Conservation (phyloP, 768 basidiomycete genomes). For the Lepiota subincarnata region DNA sequence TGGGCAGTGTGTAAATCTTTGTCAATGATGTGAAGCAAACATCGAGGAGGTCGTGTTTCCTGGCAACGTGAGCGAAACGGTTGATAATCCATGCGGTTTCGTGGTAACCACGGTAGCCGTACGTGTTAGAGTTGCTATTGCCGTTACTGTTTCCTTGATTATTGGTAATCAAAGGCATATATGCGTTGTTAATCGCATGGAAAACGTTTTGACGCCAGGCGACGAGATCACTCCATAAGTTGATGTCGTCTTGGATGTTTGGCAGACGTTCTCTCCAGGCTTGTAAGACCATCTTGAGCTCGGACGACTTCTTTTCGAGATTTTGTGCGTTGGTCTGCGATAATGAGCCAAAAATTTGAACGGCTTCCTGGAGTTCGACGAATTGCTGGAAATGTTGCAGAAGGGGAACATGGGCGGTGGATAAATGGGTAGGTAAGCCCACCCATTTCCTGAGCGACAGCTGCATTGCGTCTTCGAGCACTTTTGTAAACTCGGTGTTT, state of each 20-base stretch:
- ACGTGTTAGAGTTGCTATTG: conserved; percentile 66
- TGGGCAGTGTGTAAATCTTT: conserved; percentile 97
- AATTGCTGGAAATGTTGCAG: conserved; percentile 99
- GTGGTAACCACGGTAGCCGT: conserved; percentile 94
- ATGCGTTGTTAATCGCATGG: conserved; percentile 92
- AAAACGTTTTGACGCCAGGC: conserved; percentile 99
- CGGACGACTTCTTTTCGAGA: conserved; percentile 90
- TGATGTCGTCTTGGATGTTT: conserved; percentile 95
- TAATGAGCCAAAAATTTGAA: conserved; percentile 89
- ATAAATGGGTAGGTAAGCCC: conserved; percentile 78
- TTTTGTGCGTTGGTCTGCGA: conserved; percentile 83
- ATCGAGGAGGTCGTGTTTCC: conserved; percentile 94
- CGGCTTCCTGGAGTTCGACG: conserved; percentile 94
- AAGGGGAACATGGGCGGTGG: conserved; percentile 89
- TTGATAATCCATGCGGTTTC: conserved; percentile 99
- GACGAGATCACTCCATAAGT: conserved; percentile 98
- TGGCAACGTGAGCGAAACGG: conserved; percentile 95
- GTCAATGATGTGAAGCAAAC: conserved; percentile 93
- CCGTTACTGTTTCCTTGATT: conserved; percentile 48
- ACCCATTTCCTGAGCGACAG: conserved; percentile 95
- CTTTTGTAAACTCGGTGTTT: conserved; percentile 82
- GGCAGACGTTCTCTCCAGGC: conserved; percentile 97
- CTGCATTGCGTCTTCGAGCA: conserved; percentile 95
- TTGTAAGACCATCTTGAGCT: conserved; percentile 93
- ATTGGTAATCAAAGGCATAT: conserved; percentile 80